Percentiles rank a stretch among this genome's conserved stretches.
phyloP scores from a whole-genome alignment of 108 stramenopile species.

The Licmophora abbreviata region DNA sequence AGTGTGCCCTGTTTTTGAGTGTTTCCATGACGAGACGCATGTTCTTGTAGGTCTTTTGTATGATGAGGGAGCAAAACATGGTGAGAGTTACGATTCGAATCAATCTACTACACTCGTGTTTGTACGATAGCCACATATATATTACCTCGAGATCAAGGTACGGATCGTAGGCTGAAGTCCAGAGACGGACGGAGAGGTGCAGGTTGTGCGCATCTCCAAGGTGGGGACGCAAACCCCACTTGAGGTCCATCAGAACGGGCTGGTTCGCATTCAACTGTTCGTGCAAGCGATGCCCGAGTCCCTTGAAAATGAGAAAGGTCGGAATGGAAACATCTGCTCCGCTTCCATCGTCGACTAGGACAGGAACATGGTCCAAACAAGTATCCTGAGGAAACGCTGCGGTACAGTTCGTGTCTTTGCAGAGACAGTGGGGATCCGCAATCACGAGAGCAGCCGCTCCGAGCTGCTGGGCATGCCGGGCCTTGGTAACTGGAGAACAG shows the following conservation, averaged over 20 bases:
- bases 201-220: conserved; percentile 73
- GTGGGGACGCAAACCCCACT: too few species aligned
- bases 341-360: conserved; percentile 96
- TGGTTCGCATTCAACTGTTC: conserved; percentile 41
- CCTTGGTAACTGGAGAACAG: conserved; percentile 51
- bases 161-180: conserved; percentile 70
- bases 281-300: conserved; percentile 50
- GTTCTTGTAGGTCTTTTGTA: conserved; percentile 48
- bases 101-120: too few species aligned
- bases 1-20: conserved; percentile 26
- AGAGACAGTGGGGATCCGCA: conserved; percentile 86
- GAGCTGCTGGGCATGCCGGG: conserved; percentile 44
- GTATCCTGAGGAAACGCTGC: conserved; percentile 5
- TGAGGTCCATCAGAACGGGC: conserved; percentile 66
- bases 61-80: too few species aligned
- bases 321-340: conserved; percentile 91
- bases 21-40: conserved; percentile 62
- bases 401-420: conserved; percentile 26
- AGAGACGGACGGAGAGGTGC: conserved; percentile 75
- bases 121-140: too few species aligned
- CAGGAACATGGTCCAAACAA: conserved; percentile 46
- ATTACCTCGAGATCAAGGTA: too few species aligned
- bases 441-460: conserved; percentile 90
- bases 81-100: too few species aligned
- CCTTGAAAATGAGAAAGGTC: conserved; percentile 70